A percentile compares a stretch with the other conserved stretches of the same genome.
phyloP scores from a whole-genome alignment of 2,329 filamentous ascomycete species.

The Talaromyces sp. region DNA sequence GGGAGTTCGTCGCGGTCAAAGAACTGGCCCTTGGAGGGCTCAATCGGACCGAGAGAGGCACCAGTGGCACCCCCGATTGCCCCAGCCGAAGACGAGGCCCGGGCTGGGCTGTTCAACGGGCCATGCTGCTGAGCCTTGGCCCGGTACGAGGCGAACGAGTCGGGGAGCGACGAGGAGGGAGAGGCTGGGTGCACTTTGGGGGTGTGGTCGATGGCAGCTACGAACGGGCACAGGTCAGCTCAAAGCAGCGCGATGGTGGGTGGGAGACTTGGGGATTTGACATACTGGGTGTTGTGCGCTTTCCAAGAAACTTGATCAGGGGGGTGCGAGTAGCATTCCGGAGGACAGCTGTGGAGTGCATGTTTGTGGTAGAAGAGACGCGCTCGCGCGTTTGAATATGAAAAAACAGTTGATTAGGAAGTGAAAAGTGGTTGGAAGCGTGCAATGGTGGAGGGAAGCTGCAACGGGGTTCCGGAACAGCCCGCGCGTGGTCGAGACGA shows the following conservation, averaged over 20 bases:
- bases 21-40: conserved; percentile 66
- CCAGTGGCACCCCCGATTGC: conserved; percentile 59
- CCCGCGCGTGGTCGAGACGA: background rate
- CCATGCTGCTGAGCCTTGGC: conserved; percentile 61
- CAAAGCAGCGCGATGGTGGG: background rate
- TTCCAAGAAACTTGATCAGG: conserved; percentile 48
- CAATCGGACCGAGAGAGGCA: conserved; percentile 65
- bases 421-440: background rate
- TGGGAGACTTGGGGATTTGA: conserved; percentile 10
- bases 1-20: conserved; percentile 91
- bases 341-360: conserved; percentile 39
- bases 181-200: conserved; percentile 56
- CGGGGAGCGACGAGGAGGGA: conserved; percentile 50
- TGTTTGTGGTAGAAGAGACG: conserved; percentile 20
- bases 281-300: conserved; percentile 42
- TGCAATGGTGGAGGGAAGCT: background rate
- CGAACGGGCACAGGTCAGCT: conserved; percentile 3
- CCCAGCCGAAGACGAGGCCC: conserved; percentile 29
- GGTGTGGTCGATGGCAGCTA: conserved; percentile 48
- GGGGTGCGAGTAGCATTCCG: conserved; percentile 40
- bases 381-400: background rate
- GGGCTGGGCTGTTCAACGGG: conserved; percentile 43
- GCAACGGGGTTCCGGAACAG: background rate
- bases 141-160: conserved; percentile 59
- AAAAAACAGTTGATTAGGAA: background rate